Evolutionary conservation across 2,329 filamentous ascomycete species (phyloP), one percentile per base, ranked within the genome.

Genomic region (Pseudocercospora pini-densiflorae): DNA sequence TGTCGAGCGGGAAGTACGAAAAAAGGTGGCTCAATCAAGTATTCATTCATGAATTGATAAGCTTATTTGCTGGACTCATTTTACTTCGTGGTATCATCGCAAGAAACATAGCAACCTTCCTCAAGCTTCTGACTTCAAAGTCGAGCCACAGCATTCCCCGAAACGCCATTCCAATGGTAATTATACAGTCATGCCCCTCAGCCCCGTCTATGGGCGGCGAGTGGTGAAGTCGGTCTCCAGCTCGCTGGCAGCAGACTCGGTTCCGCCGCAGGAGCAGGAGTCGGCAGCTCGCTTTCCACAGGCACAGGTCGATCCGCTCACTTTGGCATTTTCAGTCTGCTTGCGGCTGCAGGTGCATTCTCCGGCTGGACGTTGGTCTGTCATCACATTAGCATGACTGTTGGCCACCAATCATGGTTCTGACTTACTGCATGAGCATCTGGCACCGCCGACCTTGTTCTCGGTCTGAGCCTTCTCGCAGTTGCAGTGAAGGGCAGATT

Each of bases 401-500:
- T 23, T 45, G 23, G 24, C 40, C n/a, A 36, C 1, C 2, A 19
- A 47, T 21, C 36, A 55, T 29, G 27, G 47, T 27, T 23, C 23
- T 24, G 61, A 83, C 83, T 70, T 82, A 86, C 92, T 88, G 84
- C 93, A 97, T 53, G 91, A 93, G 85, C 93, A 97, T 73, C 92
- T 86, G 45, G 92, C 85, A 6, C 92, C 92, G 6, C 84, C 79
- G 63, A 92, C 78, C 47, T 82, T 81, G 85, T 97, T 97, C 85
- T 97, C 94, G 16, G 84, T 81, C 3, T 85, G 70, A 3, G 93
- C 87, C 80, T 92, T 94, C 75, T 88, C 88, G 83, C 94, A 97
- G 69, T 85, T 91, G 87, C 94, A 98, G 79, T 94, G 86, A 58
- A 97, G 88, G 59, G 94, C 94, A 3, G 89, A 88, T 78, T 95